Conservation (phyloP, 139 green algal genomes). For the Chara braunii region DNA sequence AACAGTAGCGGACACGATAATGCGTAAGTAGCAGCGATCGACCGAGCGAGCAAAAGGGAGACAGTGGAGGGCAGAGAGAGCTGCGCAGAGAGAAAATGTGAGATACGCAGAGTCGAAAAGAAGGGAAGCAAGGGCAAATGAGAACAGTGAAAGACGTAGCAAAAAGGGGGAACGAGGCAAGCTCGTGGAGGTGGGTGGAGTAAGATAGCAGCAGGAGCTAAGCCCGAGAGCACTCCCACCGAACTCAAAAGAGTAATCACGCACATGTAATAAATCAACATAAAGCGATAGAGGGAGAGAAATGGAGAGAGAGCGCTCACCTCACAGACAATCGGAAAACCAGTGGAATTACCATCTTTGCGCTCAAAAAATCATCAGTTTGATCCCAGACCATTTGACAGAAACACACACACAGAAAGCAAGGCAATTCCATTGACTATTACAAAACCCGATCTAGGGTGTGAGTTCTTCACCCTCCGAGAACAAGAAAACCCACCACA, state of each 20-base stretch:
- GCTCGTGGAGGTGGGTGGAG: too few species aligned
- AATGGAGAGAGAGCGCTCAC: too few species aligned
- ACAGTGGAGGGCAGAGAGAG: constrained; percentile 1
- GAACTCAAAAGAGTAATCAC: too few species aligned
- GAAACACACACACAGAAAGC: background rate
- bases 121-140: background rate
- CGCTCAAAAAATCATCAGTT: background rate
- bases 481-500: background rate
- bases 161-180: constrained; percentile 2
- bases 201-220: too few species aligned
- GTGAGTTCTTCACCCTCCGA: background rate
- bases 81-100: background rate
- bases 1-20: too few species aligned
- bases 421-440: background rate
- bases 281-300: constrained; percentile 7
- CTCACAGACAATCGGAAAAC: too few species aligned
- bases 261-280: too few species aligned
- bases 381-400: background rate
- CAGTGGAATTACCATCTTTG: background rate
- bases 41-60: too few species aligned
- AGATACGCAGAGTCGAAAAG: background rate
- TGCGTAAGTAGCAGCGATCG: too few species aligned
- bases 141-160: constrained; percentile 1
- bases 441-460: background rate
- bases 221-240: too few species aligned